Evolutionary conservation across 2,329 filamentous ascomycete genomes (phyloP).

Genomic region (Cercospora janseana): DNA sequence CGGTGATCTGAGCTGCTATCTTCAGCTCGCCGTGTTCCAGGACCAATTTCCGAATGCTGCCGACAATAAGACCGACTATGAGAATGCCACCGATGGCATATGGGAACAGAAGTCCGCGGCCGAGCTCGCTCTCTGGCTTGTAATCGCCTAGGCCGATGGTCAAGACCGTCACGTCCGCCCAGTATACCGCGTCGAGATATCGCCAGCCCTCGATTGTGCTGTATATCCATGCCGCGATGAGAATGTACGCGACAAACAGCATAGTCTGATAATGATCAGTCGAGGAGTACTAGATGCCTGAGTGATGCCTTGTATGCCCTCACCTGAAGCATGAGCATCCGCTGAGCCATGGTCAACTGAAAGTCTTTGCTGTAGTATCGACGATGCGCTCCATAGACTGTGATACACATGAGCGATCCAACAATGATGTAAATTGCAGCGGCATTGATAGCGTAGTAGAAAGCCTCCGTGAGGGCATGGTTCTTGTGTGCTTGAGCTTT

Average conservation of each 20-base stretch:
- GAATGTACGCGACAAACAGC: conserved; percentile 49
- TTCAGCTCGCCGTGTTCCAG: conserved; percentile 54
- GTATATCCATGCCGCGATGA: conserved; percentile 49
- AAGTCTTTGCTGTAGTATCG: conserved; percentile 58
- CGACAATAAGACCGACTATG: conserved; percentile 56
- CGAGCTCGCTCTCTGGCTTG: conserved; percentile 50
- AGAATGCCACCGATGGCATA: conserved; percentile 57
- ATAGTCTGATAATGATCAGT: too few species aligned
- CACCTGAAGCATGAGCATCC: conserved; percentile 51
- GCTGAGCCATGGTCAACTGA: conserved; percentile 55
- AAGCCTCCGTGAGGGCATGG: conserved; percentile 55
- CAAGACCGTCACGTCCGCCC: conserved; percentile 56
- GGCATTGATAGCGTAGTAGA: conserved; percentile 61
- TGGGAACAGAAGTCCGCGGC: conserved; percentile 53
- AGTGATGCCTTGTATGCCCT: too few species aligned
- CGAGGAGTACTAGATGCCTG: too few species aligned
- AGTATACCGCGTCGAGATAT: conserved; percentile 56
- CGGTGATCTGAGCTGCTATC: conserved; percentile 50
- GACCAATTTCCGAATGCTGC: conserved; percentile 52
- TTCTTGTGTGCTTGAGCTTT: conserved; percentile 30
- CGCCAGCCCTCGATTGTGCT: conserved; percentile 53
- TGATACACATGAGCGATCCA: conserved; percentile 54
- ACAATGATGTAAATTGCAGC: conserved; percentile 58
- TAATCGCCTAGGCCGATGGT: conserved; percentile 56
- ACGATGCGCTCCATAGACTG: conserved; percentile 54